phyloP scores from a whole-genome alignment of 352 stramenopile genomes.

The Globisporangium rhizosaccharum region DNA sequence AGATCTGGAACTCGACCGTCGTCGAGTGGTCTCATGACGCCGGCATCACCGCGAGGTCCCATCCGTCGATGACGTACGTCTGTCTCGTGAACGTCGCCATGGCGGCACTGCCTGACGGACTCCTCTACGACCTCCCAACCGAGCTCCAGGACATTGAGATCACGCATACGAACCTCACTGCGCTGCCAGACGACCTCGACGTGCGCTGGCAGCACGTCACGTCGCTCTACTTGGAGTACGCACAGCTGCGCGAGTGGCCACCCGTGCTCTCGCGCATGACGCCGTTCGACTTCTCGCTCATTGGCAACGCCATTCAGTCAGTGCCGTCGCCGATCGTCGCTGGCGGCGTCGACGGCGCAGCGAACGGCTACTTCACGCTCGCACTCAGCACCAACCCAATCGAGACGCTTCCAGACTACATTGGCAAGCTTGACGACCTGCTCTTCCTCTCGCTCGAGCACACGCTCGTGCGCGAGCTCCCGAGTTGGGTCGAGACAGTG shows the following conservation, averaged over 20 bases:
- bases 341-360: background rate
- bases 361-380: constrained; percentile 4
- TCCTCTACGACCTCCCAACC: constrained; percentile 12
- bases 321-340: background rate
- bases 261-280: constrained; percentile 6
- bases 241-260: constrained; percentile 9
- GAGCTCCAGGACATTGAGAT: constrained; percentile 21
- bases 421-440: background rate
- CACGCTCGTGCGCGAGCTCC: constrained; percentile 6
- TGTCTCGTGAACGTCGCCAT: constrained; percentile 16
- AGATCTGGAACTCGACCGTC: constrained; percentile 23
- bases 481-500: constrained; percentile 3
- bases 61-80: constrained; percentile 16
- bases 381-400: constrained; percentile 17
- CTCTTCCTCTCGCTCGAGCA: constrained; percentile 13
- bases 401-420: background rate
- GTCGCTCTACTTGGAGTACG: constrained; percentile 23
- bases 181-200: constrained; percentile 16
- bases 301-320: constrained; percentile 12
- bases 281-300: constrained; percentile 15
- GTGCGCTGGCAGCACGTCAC: constrained; percentile 7
- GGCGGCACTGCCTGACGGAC: constrained; percentile 7
- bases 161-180: constrained; percentile 14
- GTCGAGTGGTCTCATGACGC: constrained; percentile 10
- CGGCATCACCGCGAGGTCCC: constrained; percentile 4